phyloP scores from a whole-genome alignment of 768 basidiomycete genomes.

The Multifurca ochricompacta region DNA sequence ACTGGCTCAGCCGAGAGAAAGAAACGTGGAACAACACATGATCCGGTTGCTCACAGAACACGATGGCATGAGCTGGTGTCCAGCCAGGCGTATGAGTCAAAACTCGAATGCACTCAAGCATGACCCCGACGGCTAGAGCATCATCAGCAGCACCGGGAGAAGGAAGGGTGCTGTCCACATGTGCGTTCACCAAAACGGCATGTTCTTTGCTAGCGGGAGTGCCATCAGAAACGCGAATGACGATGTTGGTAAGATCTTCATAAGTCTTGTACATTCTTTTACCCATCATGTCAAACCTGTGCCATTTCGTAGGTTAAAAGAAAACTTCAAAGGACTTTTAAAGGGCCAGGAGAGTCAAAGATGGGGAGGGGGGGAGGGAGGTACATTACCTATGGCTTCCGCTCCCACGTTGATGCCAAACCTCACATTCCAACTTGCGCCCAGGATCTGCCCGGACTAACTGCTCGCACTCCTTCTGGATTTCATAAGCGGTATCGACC shows the following conservation, averaged over 20 bases:
- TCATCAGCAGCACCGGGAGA: conserved; percentile 89
- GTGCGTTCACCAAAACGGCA: conserved; percentile 80
- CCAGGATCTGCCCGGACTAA: conserved; percentile 27
- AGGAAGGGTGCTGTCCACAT: conserved; percentile 85
- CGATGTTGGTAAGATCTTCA: conserved; percentile 78
- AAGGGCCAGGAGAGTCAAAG: background rate
- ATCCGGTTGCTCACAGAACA: conserved; percentile 59
- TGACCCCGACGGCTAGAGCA: conserved; percentile 78
- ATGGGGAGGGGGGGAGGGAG: too few species aligned
- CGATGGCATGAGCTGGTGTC: conserved; percentile 66
- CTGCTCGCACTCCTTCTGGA: conserved; percentile 56
- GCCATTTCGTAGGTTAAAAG: background rate
- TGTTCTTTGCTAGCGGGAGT: conserved; percentile 66
- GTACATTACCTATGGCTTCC: conserved; percentile 87
- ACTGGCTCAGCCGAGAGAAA: background rate
- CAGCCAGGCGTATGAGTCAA: conserved; percentile 58
- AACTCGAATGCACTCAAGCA: conserved; percentile 85
- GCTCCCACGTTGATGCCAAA: conserved; percentile 84
- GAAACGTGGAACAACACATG: background rate
- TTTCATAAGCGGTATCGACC: conserved; percentile 51
- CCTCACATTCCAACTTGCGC: conserved; percentile 77
- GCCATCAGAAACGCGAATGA: conserved; percentile 79
- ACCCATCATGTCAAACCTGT: conserved; percentile 88
- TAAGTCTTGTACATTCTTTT: conserved; percentile 81
- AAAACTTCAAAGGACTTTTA: too few species aligned